Percentiles rank a stretch among this genome's conserved stretches.
These are phyloP conservation scores for Salix purpurea DNA, from an alignment of 345 rosid genomes.

Conservation along the genomic window DNA sequence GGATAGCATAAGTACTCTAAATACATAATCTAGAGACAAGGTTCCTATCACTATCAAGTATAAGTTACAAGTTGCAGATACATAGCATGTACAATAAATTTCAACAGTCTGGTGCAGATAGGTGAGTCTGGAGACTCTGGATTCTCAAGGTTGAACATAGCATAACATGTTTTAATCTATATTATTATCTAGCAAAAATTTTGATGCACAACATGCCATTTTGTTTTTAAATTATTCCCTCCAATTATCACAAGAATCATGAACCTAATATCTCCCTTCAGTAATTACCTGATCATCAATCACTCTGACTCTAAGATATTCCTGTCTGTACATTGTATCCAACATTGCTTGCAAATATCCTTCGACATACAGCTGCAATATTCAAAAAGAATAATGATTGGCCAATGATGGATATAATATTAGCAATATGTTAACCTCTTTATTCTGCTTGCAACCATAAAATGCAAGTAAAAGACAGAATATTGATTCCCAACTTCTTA, in stretches of 20 bases:
- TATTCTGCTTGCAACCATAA: background rate
- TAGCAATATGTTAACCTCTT: background rate
- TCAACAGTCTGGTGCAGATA: background rate
- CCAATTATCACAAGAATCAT: background rate
- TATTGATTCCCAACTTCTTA: background rate
- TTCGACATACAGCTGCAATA: constrained; percentile 78
- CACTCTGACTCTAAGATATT: constrained; percentile 87
- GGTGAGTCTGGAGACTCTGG: no score
- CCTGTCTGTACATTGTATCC: constrained; percentile 83
- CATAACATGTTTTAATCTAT: no score
- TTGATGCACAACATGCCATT: no score
- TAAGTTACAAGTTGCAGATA: background rate
- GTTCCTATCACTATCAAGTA: background rate
- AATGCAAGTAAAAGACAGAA: background rate
- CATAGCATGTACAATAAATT: background rate
- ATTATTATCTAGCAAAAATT: no score
- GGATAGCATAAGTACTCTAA: no score
- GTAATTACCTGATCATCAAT: constrained; percentile 73
- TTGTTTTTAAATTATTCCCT: no score
- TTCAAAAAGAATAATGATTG: constrained; percentile 13
- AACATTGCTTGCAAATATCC: constrained; percentile 96
- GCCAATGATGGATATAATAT: background rate
- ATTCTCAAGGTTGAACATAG: no score
- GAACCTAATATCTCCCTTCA: background rate
- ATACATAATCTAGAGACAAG: no score